Conservation (phyloP, 1,284 basidiomycete genomes). For the Trichosporon coremiiforme region DNA sequence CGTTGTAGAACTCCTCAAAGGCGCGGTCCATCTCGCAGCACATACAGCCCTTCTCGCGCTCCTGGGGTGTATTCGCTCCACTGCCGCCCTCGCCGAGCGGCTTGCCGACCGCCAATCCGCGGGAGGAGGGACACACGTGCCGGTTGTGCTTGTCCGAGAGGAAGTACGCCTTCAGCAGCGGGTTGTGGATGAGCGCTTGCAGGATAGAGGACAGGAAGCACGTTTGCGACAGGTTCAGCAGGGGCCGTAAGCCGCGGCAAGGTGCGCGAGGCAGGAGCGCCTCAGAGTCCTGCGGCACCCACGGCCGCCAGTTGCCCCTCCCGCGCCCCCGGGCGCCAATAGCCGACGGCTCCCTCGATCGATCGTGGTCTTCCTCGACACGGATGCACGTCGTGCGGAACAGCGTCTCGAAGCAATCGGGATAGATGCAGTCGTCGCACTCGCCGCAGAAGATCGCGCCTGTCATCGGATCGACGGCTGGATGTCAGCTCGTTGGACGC, state of each 20-base stretch:
- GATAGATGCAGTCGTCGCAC: conserved; percentile 66
- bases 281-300: conserved; percentile 29
- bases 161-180: conserved; percentile 85
- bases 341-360: conserved; percentile 60
- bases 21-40: conserved; percentile 95
- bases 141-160: conserved; percentile 66
- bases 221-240: conserved; percentile 85
- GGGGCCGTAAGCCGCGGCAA: conserved; percentile 66
- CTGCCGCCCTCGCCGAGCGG: conserved; percentile 31
- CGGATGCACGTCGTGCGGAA: conserved; percentile 56
- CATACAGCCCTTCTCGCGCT: conserved; percentile 69
- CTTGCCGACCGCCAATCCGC: conserved; percentile 41
- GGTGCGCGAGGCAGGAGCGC: background rate
- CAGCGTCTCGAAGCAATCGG: conserved; percentile 58
- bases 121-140: conserved; percentile 46
- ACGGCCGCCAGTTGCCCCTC: conserved; percentile 42
- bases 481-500: conserved; percentile 15
- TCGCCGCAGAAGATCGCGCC: conserved; percentile 64
- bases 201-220: conserved; percentile 93
- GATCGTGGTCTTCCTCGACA: conserved; percentile 62
- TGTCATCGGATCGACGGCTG: conserved; percentile 64
- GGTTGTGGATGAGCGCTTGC: conserved; percentile 91
- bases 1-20: conserved; percentile 80
- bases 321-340: conserved; percentile 57
- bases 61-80: conserved; percentile 30